Base-by-base conservation (phyloP, 2,329 filamentous ascomycete genomes). In the Xylaria hypoxylon region DNA sequence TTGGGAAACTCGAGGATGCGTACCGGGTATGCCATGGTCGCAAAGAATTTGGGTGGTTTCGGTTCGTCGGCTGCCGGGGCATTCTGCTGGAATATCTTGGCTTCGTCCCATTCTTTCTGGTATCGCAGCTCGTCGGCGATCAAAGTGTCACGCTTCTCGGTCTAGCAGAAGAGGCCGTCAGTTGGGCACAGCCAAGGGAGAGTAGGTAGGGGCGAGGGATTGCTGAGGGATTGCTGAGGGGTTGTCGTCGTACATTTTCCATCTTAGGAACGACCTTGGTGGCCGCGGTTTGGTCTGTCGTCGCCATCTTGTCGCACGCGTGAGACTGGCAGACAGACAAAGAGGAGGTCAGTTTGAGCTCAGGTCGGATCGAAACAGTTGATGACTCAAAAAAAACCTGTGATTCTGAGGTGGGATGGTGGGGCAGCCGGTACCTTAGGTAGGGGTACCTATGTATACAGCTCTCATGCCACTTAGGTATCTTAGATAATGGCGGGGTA, bases 1-100 rank as follows among this genome's bases (percentile, higher is more conserved):
- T n/a, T n/a, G n/a, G n/a, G n/a, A n/a, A n/a, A n/a, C n/a, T n/a
- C n/a, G n/a, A n/a, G n/a, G n/a, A n/a, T 59, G 38, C 64, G 50
- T 67, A 67, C 64, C 19, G 80, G 81, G 68, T 82, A 84, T 28
- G 82, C 81, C 67, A 83, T 80, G 45, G 80, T 73, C 87, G 91
- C 93, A 77, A 95, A 96, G 85, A 94, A 97, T 82, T 98, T 98
- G 72, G 95, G 95, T 75, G 92, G 83, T 79, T 94, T 90, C 70
- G 94, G 87, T 73, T 97, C 94, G 70, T 86, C 82, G 59, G 89
- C 88, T 22, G 92, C 89, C 38, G 96, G 96, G 26, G 96, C 94
- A 80, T 98, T 85, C 74, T 90, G 86, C 80, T 97, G 87, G 86
- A 98, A 99, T 73, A 97, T 83, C 70, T 86, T 86, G 73, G 88